These are phyloP conservation scores for Hansenula lynferdii DNA, from an alignment of 1,139 yeast species.

Conservation along the genomic window DNA sequence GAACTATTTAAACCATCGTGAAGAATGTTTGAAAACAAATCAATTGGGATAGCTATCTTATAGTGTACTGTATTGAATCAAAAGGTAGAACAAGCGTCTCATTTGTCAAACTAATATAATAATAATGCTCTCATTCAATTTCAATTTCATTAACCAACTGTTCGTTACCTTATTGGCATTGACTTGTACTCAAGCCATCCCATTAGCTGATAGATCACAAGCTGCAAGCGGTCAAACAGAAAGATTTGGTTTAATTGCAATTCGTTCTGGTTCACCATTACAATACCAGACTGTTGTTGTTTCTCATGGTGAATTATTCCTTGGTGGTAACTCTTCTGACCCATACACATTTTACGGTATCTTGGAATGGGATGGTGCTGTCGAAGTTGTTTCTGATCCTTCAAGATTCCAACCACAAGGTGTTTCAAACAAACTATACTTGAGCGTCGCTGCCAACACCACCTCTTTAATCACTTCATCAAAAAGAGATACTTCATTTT, in stretches of 20 bases:
- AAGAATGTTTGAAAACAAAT: too few species aligned
- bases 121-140: too few species aligned
- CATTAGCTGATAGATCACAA: too few species aligned
- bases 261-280: slow-evolving; percentile 22
- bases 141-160: neutral
- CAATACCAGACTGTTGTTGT: slow-evolving; percentile 17
- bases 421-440: neutral
- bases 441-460: neutral
- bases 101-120: too few species aligned
- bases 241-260: slow-evolving; percentile 20
- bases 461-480: neutral
- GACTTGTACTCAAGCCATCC: neutral
- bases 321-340: slow-evolving; percentile 1
- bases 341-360: slow-evolving; percentile 2
- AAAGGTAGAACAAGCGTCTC: too few species aligned
- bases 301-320: slow-evolving; percentile 1
- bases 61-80: too few species aligned
- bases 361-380: neutral
- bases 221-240: too few species aligned
- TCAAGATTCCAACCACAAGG: slow-evolving; percentile 1
- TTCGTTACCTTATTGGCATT: neutral
- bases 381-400: neutral
- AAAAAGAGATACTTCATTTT: slow-evolving; percentile 1
- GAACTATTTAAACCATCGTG: too few species aligned
- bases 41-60: too few species aligned